Evolutionary conservation across 805 yeast genomes (phyloP), one percentile per base, ranked within the genome.

Genomic region (Hanseniaspora clermontiae): DNA sequence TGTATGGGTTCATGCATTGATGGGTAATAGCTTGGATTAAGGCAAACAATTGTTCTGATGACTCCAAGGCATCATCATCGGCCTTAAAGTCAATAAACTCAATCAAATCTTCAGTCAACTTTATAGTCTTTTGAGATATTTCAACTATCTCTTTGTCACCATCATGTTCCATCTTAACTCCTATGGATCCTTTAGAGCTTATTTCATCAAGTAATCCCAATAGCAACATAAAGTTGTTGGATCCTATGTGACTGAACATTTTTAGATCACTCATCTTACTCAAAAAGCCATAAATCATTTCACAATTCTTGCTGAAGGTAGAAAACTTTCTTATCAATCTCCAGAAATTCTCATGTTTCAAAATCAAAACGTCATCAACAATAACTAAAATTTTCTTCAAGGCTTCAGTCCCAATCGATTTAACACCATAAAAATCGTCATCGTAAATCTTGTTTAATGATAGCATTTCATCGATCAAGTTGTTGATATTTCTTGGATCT

Each of bases 1-100:
- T 73, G 66, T 95, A 87, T 19, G 96, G 95, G 63, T 89, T 89
- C 65, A 84, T 77, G 66, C 96, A 86, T 66, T 90, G 96, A 63
- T 85, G 91, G 0, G 93, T 88, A 55, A 89, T 73, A 0, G 95
- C 95, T 65, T 87, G 91, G 32, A 85, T 74, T 59, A 87, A 72
- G 1, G 95, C 84, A 60, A 71, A 66, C 56, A 55, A 42, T 38
- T 53, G 64, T 55, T 47, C 51, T 1, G 47, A 46, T n/a, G 57
- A 46, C 15, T 53, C 57, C 36, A 29, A 20, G 29, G 40, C 15
- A 11, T 36, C 37, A 3, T 47, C 53, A 43, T 27, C 42, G 27
- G 20, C 40, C 39, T 49, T n/a, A 46, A 50, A 50, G 11, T 50
- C 46, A 31, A 49, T 50, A 68, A 24, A 61, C 5, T 70, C 66